A percentile compares a stretch with the other conserved stretches of the same genome.
phyloP scores from a whole-genome alignment of 805 yeast genomes.

The Cyberlindnera xylosilytica region DNA sequence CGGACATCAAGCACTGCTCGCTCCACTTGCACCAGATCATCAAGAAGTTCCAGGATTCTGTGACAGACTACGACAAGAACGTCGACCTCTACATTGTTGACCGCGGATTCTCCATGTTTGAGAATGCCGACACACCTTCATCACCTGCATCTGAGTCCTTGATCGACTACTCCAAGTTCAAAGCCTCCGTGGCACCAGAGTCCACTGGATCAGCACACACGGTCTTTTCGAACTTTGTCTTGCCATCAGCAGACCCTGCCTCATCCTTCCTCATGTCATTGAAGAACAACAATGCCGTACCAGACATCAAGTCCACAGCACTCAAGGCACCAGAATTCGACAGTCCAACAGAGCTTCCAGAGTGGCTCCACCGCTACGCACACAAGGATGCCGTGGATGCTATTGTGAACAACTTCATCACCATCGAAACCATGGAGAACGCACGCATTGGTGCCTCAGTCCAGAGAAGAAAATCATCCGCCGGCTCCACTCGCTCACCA shows the following conservation, averaged over 20 bases:
- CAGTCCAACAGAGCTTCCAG: conserved; percentile 25
- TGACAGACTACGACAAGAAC: conserved; percentile 11
- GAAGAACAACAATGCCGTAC: conserved; percentile 16
- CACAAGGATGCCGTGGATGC: conserved; percentile 19
- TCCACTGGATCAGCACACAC: neutral
- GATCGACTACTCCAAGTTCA: conserved; percentile 18
- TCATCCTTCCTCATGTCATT: conserved; percentile 23
- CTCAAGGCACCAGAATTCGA: conserved; percentile 15
- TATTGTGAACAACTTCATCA: conserved; percentile 28
- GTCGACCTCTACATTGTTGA: conserved; percentile 21
- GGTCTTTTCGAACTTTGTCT: conserved; percentile 18
- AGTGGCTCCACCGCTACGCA: conserved; percentile 46
- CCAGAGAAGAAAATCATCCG: conserved; percentile 14
- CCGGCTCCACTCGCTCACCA: conserved; percentile 4
- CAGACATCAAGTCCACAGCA: conserved; percentile 10
- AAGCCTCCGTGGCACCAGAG: conserved; percentile 2
- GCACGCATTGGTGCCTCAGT: conserved; percentile 23
- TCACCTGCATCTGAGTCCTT: neutral
- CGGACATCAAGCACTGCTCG: conserved; percentile 22
- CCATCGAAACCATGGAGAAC: conserved; percentile 35
- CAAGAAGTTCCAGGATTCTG: conserved; percentile 23
- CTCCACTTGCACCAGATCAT: conserved; percentile 26
- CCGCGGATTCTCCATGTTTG: conserved; percentile 22
- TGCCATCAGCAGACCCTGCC: conserved; percentile 27
- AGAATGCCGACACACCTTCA: conserved; percentile 1